A percentile compares a stretch with the other conserved stretches of the same genome.
Evolutionary conservation across 495 filamentous ascomycete species (phyloP).

Genomic region (Xylaria telfairii): DNA sequence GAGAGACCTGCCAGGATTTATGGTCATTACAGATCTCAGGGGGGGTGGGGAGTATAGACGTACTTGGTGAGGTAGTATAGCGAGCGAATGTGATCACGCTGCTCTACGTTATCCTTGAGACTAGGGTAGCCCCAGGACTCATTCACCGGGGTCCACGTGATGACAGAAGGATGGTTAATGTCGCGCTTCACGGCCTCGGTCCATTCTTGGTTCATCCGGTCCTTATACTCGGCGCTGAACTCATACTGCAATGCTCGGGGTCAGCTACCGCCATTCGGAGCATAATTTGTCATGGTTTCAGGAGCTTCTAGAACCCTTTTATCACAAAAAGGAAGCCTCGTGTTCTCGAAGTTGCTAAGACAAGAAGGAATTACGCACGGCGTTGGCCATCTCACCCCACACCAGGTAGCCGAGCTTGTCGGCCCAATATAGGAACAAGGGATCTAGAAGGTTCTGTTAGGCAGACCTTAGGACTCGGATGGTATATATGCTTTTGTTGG

Average conservation of each 20-base stretch:
- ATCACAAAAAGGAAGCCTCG: too few species aligned
- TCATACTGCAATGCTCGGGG: too few species aligned
- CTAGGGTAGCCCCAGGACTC: constrained; percentile 66
- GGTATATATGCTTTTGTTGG: too few species aligned
- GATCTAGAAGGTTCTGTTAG: too few species aligned
- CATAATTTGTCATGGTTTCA: too few species aligned
- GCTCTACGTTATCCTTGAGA: constrained; percentile 55
- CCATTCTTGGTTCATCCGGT: constrained; percentile 64
- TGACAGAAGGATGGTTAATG: constrained; percentile 65
- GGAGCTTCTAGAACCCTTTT: too few species aligned
- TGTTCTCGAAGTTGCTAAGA: too few species aligned
- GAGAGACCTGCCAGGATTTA: constrained; percentile 44
- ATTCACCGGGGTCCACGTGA: constrained; percentile 68
- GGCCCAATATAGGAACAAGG: constrained; percentile 46
- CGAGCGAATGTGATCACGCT: constrained; percentile 63
- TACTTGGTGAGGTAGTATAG: constrained; percentile 67
- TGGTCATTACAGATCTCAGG: constrained; percentile 19
- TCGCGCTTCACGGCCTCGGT: constrained; percentile 60
- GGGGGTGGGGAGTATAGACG: constrained; percentile 19
- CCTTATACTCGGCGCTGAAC: constrained; percentile 57
- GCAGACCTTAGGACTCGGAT: too few species aligned
- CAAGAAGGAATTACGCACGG: too few species aligned
- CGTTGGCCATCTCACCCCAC: constrained; percentile 47
- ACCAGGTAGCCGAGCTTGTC: constrained; percentile 43
- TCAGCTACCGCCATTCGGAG: too few species aligned